Evolutionary conservation across 176 grass and related monocot species (phyloP).

Genomic region (Hordeum marinum): DNA sequence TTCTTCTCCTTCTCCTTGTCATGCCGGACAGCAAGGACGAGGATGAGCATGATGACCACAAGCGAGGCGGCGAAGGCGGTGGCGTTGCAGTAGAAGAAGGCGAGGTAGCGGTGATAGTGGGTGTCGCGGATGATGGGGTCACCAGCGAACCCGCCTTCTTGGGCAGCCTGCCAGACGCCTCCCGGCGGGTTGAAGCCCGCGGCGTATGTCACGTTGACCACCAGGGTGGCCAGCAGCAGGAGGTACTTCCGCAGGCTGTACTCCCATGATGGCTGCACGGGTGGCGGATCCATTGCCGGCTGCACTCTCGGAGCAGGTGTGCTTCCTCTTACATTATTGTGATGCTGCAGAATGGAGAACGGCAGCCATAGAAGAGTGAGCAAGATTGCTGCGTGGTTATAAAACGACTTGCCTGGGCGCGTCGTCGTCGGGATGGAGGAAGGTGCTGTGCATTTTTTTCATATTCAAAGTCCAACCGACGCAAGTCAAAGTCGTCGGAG

Average conservation of each 20-base stretch:
- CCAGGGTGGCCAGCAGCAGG: constrained; percentile 13
- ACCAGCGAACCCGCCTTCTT: background rate
- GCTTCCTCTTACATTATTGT: no score
- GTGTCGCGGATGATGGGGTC: background rate
- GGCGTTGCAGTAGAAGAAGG: constrained; percentile 32
- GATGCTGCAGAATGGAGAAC: no score
- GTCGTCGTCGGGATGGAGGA: no score
- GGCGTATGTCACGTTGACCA: constrained; percentile 15
- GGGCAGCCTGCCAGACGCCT: background rate
- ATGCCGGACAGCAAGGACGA: constrained; percentile 4
- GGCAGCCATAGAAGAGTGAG: no score
- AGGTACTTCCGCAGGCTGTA: constrained; percentile 21
- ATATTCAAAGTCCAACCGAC: no score
- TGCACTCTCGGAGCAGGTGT: no score
- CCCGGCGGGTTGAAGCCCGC: constrained; percentile 27
- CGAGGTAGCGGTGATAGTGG: background rate
- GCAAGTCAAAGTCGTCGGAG: no score
- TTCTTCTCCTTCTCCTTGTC: background rate
- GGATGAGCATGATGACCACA: constrained; percentile 20
- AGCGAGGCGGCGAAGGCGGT: constrained; percentile 15
- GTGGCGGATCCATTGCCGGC: no score
- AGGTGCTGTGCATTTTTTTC: no score
- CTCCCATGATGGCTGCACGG: background rate
- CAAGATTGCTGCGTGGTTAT: no score
- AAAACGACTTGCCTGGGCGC: no score